Evolutionary conservation across 2,329 filamentous ascomycete genomes (phyloP).

Genomic region (Claviceps citrina): DNA sequence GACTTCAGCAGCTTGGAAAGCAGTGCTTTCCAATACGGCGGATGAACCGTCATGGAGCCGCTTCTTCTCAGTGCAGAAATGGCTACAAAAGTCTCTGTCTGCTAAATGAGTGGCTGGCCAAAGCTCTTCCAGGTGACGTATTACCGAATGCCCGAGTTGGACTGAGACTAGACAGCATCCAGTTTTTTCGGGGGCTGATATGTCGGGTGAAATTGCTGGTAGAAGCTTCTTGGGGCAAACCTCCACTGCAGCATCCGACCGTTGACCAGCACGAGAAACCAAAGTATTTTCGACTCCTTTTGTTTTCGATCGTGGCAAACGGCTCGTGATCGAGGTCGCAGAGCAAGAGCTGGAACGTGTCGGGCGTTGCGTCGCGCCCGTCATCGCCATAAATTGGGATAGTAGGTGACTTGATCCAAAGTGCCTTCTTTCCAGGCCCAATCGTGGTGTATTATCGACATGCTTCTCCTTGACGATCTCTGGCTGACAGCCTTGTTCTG

Average conservation of each 20-base stretch:
- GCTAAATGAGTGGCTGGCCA: conserved; percentile 37
- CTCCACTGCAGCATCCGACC: neutral
- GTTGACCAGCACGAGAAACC: neutral
- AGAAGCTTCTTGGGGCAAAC: neutral
- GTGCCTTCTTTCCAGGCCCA: neutral
- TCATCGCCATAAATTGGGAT: conserved; percentile 6
- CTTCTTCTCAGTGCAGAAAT: conserved; percentile 13
- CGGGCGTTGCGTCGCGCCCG: neutral
- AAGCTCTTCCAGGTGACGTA: conserved; percentile 32
- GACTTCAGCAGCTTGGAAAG: conserved; percentile 38
- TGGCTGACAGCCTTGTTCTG: neutral
- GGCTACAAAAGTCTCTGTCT: conserved; percentile 39
- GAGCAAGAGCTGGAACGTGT: neutral
- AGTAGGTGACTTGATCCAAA: conserved; percentile 2
- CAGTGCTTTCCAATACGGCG: too few relatives aligned
- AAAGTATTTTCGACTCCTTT: neutral
- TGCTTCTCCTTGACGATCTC: neutral
- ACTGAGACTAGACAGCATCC: conserved; percentile 36
- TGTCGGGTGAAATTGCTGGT: conserved; percentile 7
- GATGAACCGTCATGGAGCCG: conserved; percentile 15
- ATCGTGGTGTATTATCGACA: neutral
- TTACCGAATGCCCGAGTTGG: conserved; percentile 28
- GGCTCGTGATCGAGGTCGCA: neutral
- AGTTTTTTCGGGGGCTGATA: conserved; percentile 7
- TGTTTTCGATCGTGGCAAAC: neutral